Conservation (phyloP, 805 yeast genomes). For the Saccharomycopsis sp. region DNA sequence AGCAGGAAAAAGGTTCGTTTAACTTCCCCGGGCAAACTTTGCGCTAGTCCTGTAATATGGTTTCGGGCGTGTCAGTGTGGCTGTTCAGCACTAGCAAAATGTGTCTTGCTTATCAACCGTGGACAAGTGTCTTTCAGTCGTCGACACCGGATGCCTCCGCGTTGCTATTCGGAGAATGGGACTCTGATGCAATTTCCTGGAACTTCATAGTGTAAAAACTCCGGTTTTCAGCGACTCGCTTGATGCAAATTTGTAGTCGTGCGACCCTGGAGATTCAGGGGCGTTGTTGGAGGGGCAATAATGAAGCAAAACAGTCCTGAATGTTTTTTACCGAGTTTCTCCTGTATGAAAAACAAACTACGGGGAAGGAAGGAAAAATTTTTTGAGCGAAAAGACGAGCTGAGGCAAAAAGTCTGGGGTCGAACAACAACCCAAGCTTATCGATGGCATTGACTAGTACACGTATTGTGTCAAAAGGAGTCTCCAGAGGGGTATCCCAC, state of each 20-base stretch:
- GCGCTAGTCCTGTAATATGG: background rate
- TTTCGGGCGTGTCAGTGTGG: background rate
- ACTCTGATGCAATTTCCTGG: too few species aligned
- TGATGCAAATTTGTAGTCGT: background rate
- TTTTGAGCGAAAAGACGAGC: background rate
- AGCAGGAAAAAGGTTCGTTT: background rate
- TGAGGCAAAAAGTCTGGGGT: background rate
- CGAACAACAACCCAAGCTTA: background rate
- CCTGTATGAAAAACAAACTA: background rate
- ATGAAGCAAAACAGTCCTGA: background rate
- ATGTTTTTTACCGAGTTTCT: background rate
- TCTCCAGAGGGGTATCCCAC: background rate
- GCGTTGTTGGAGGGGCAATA: background rate
- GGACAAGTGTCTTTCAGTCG: too few species aligned
- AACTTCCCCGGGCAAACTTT: background rate
- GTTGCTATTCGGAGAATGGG: too few species aligned
- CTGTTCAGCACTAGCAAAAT: background rate
- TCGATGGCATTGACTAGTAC: background rate
- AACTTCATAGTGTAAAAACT: too few species aligned
- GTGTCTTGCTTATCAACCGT: background rate
- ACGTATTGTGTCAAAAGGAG: background rate
- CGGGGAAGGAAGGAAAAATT: background rate
- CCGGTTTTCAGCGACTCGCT: too few species aligned
- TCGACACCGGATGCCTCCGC: too few species aligned
- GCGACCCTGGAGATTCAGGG: background rate